Base-by-base conservation (phyloP, 805 yeast genomes). In the Barnettozyma botsteinii region DNA sequence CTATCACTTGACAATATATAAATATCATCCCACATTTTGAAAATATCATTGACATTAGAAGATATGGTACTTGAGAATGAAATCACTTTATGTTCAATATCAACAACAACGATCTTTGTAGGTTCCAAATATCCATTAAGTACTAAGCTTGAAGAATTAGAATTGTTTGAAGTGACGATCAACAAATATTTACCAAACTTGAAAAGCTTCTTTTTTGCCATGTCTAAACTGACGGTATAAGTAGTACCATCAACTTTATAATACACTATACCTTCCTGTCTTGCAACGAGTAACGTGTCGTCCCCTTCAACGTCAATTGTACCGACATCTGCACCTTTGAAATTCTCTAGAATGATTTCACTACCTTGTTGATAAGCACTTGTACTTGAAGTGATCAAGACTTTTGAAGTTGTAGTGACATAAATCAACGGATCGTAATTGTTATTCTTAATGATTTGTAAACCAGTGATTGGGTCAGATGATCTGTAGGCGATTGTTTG, bases 351-450 rank as follows among this genome's bases (percentile, higher is more conserved):
- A 0, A 70, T 52, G 4, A 59, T 49, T 27, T 67, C 72, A 1
- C 84, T 81, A 40, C 75, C 74, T 0, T 89, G 85, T 35, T 77
- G 78, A 56, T 83, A 84, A 54, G 86, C 70, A 0, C 96, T 95
- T 1, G 80, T 72, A 0, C 96, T 87, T 12, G 79, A 72, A 10
- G 88, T 76, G 0, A 88, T 73, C 35, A 87, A 58, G 1, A 88
- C 71, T 48, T 73, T 80, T 13, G 82, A 75, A 0, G 93, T 79
- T 0, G 97, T 84, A 1, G 91, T 69, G 15, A 85, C 82, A 56
- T 75, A 88, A 13, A 88, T 61, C 24, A 74, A 62, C 2, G 73
- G 70, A 13, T 69, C 70, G 35, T 75, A 72, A 23, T 56, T 47
- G 35, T 60, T 55, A 12, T 54, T 61, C 13, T 53, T 60, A 37